phyloP scores from a whole-genome alignment of 2,329 filamentous ascomycete species.

The Apiospora arundinis region DNA sequence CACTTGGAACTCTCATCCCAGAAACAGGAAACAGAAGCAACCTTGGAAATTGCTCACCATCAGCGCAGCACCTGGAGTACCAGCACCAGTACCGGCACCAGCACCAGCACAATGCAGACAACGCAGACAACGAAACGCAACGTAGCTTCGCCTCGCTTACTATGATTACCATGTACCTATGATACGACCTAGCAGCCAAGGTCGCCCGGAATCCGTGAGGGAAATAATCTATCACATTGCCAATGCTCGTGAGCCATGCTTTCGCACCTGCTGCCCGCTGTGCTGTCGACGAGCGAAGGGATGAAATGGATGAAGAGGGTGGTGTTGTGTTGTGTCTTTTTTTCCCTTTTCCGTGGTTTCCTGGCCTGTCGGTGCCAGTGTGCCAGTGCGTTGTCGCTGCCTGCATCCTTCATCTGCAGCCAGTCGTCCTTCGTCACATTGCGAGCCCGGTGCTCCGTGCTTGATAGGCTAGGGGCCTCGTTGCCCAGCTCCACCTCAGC shows the following conservation, averaged over 20 bases:
- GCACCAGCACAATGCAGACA: neutral
- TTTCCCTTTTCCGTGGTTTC: neutral
- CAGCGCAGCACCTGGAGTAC: no score
- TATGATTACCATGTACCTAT: no score
- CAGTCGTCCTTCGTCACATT: constrained; percentile 48
- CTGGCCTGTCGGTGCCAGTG: constrained; percentile 39
- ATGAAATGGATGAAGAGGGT: neutral
- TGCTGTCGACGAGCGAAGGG: neutral
- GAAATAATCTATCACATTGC: neutral
- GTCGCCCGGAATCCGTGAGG: neutral
- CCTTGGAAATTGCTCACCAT: neutral
- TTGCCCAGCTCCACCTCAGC: constrained; percentile 43
- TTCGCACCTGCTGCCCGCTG: neutral
- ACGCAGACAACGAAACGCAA: no score
- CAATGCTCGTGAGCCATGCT: constrained; percentile 3
- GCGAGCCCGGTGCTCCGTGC: constrained; percentile 37
- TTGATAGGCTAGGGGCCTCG: constrained; percentile 51
- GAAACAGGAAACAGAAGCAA: neutral
- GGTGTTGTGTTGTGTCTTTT: neutral
- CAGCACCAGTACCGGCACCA: no score
- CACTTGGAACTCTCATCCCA: neutral
- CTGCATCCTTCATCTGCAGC: constrained; percentile 45
- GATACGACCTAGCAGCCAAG: neutral
- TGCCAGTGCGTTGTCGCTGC: constrained; percentile 46
- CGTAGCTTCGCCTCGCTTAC: neutral